These are phyloP conservation scores for Choanephora cucurbitarum DNA, from an alignment of 371 early-diverging fungal species.

Conservation along the genomic window DNA sequence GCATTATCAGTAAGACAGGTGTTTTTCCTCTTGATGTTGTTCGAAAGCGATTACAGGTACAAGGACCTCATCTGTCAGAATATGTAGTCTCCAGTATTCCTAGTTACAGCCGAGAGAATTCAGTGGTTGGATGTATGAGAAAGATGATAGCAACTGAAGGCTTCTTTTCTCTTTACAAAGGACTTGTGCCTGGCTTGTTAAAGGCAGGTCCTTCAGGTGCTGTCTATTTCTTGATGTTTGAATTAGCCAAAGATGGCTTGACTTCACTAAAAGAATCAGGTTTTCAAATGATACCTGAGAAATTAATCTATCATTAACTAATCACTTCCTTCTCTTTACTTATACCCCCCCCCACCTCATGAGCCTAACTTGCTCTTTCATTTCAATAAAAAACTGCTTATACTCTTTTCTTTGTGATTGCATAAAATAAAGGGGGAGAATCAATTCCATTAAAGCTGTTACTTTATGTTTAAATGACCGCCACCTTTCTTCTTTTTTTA, in stretches of 20 bases:
- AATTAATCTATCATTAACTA: neutral
- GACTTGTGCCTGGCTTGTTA: slow-evolving; percentile 76
- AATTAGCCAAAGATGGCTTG: slow-evolving; percentile 45
- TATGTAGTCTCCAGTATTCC: slow-evolving; percentile 57
- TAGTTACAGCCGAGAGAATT: slow-evolving; percentile 41
- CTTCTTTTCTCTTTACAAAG: slow-evolving; percentile 77
- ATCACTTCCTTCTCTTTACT: neutral
- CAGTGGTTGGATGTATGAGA: slow-evolving; percentile 52
- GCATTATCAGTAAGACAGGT: slow-evolving; percentile 75
- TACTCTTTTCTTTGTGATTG: too few relatives aligned
- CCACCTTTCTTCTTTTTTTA: neutral
- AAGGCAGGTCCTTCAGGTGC: slow-evolving; percentile 85
- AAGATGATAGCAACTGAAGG: slow-evolving; percentile 77
- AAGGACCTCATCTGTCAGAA: slow-evolving; percentile 62
- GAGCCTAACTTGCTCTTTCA: too few relatives aligned
- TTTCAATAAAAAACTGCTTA: too few relatives aligned
- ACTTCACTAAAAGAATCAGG: slow-evolving; percentile 22
- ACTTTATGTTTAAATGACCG: too few relatives aligned
- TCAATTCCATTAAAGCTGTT: too few relatives aligned
- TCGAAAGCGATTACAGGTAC: slow-evolving; percentile 73
- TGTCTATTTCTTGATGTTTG: slow-evolving; percentile 78
- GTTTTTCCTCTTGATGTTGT: slow-evolving; percentile 90
- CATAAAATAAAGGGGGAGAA: too few relatives aligned
- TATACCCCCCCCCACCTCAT: neutral
- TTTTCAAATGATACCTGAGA: slow-evolving; percentile 14